phyloP scores from a whole-genome alignment of 1,139 yeast species.

The Maudiozyma humilis region DNA sequence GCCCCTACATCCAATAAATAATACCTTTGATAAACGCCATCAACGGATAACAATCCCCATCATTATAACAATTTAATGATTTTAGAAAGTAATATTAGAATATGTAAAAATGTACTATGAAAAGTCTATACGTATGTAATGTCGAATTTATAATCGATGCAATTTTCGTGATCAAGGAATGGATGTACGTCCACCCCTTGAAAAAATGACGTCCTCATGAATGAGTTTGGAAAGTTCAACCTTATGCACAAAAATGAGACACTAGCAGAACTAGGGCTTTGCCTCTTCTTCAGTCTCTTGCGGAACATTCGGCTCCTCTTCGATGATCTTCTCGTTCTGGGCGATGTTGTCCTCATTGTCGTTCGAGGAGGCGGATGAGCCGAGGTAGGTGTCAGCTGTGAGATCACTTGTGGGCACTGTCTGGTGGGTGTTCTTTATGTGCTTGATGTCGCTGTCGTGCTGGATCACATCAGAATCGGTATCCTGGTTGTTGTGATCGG shows the following conservation, averaged over 20 bases:
- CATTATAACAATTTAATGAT: too few relatives aligned
- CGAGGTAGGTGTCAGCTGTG: conserved; percentile 1
- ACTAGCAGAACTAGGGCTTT: background rate
- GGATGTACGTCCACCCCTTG: background rate
- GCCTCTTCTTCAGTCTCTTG: background rate
- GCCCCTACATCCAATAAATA: too few relatives aligned
- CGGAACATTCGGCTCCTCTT: background rate
- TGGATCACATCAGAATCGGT: conserved; percentile 5
- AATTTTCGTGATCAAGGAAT: background rate
- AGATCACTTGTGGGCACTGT: background rate
- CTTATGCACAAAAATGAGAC: too few relatives aligned
- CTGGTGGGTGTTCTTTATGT: conserved; percentile 1
- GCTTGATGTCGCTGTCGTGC: background rate
- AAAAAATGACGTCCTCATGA: too few relatives aligned
- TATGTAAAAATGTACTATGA: conserved; percentile 2
- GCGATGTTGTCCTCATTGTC: background rate
- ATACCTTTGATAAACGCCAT: too few relatives aligned
- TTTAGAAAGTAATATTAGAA: background rate
- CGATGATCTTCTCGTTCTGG: background rate
- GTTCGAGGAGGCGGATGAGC: conserved; percentile 1
- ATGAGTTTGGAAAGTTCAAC: too few relatives aligned
- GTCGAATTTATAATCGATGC: background rate
- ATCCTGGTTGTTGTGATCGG: conserved; percentile 2
- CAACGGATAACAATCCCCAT: too few relatives aligned
- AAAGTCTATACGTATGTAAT: conserved; percentile 3